These are phyloP conservation scores for Lentinula aciculospora DNA, from an alignment of 768 basidiomycete genomes.

Conservation along the genomic window DNA sequence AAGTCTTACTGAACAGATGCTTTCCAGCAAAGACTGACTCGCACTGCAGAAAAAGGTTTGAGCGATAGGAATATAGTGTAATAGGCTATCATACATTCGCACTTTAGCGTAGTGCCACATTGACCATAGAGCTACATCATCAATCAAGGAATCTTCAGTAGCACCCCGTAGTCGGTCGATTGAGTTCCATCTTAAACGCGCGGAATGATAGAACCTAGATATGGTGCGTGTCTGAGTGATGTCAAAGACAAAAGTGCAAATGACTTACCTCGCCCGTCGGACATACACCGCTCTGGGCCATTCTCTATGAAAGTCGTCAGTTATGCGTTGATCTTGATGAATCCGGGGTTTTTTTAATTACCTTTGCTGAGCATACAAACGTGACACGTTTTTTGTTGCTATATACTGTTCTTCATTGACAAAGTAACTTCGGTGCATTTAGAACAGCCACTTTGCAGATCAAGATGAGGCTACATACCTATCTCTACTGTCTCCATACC, in stretches of 20 bases:
- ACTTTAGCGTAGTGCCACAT: slow-evolving; percentile 69
- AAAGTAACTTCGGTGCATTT: slow-evolving; percentile 36
- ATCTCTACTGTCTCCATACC: slow-evolving; percentile 71
- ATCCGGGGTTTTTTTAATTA: not conserved
- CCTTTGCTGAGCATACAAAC: slow-evolving; percentile 66
- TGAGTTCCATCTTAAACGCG: slow-evolving; percentile 66
- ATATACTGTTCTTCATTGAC: slow-evolving; percentile 52
- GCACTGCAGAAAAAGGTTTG: slow-evolving; percentile 21
- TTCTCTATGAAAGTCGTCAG: slow-evolving; percentile 13
- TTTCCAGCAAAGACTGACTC: slow-evolving; percentile 44
- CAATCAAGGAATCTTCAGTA: slow-evolving; percentile 59
- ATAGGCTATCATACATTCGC: slow-evolving; percentile 27
- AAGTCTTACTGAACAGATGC: slow-evolving; percentile 40
- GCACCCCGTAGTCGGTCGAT: slow-evolving; percentile 59
- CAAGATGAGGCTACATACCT: slow-evolving; percentile 18
- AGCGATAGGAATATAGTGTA: not conserved
- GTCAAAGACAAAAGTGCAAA: not conserved
- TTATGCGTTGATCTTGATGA: too few species aligned
- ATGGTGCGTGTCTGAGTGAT: not conserved
- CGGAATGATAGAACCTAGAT: slow-evolving; percentile 56
- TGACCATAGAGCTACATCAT: slow-evolving; percentile 71
- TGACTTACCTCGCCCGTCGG: slow-evolving; percentile 53
- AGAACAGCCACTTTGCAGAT: not conserved
- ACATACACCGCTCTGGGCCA: slow-evolving; percentile 75
- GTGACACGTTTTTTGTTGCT: slow-evolving; percentile 59